Conservation (phyloP, 192 early-diverging fungal species). For the Coemansia guatemalensis region DNA sequence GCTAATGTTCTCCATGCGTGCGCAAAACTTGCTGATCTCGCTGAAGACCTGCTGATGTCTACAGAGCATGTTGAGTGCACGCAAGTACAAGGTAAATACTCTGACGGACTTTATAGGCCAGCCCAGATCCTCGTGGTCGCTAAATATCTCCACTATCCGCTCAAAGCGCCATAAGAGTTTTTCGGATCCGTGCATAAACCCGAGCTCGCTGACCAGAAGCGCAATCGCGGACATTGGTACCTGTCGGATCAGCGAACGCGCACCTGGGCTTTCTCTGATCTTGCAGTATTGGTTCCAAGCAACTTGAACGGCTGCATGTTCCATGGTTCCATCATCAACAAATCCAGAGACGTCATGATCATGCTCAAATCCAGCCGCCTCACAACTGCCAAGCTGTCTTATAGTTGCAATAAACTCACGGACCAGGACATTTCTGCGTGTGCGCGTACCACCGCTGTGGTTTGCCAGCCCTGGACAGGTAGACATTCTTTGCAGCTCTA, state of each 20-base stretch:
- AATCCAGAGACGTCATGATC: neutral
- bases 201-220: slow-evolving; percentile 36
- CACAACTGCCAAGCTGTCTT: slow-evolving; percentile 3
- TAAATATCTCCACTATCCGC: slow-evolving; percentile 29
- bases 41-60: slow-evolving; percentile 17
- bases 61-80: slow-evolving; percentile 42
- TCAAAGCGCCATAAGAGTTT: slow-evolving; percentile 23
- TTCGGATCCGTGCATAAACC: slow-evolving; percentile 17
- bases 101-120: slow-evolving; percentile 16
- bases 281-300: slow-evolving; percentile 43
- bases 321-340: neutral
- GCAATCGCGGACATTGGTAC: slow-evolving; percentile 16
- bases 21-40: slow-evolving; percentile 13
- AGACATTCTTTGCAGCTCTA: too few species aligned
- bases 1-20: neutral
- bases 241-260: slow-evolving; percentile 13
- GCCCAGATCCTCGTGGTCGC: slow-evolving; percentile 12
- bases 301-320: slow-evolving; percentile 6
- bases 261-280: slow-evolving; percentile 17
- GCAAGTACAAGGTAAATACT: slow-evolving; percentile 34
- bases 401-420: slow-evolving; percentile 26
- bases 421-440: slow-evolving; percentile 29
- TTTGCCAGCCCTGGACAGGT: too few species aligned
- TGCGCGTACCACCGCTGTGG: too few species aligned
- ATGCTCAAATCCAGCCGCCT: neutral